A percentile compares a stretch with the other conserved stretches of the same genome.
Evolutionary conservation across 2,329 filamentous ascomycete species (phyloP).

Genomic region (Pseudogymnoascus sp.): DNA sequence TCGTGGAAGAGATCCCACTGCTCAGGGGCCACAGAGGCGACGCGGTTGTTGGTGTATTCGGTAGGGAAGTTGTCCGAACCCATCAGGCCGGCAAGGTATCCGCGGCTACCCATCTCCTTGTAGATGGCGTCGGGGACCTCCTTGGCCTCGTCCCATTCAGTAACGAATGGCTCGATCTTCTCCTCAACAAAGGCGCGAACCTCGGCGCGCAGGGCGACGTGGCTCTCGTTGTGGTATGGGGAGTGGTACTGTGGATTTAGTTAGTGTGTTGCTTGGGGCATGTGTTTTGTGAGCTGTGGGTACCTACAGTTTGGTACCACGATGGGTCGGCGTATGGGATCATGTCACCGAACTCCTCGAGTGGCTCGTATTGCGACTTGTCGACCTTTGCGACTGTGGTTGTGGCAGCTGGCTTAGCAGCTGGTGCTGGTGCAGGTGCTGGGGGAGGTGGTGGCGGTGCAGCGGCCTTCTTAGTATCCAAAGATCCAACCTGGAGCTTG

Average conservation of each 20-base stretch:
- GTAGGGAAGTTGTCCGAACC: conserved; percentile 70
- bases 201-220: conserved; percentile 84
- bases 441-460: conserved; percentile 44
- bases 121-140: conserved; percentile 83
- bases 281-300: conserved; percentile 10
- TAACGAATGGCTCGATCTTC: conserved; percentile 83
- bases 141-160: conserved; percentile 95
- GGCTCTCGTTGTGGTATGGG: conserved; percentile 91
- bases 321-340: conserved; percentile 87
- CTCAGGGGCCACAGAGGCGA: conserved; percentile 73
- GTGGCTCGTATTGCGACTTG: conserved; percentile 56
- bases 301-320: conserved; percentile 89
- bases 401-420: conserved; percentile 47
- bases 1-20: conserved; percentile 99
- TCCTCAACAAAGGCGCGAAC: conserved; percentile 85
- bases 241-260: conserved; percentile 66
- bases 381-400: conserved; percentile 37
- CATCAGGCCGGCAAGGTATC: conserved; percentile 87
- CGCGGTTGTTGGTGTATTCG: conserved; percentile 60
- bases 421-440: conserved; percentile 36
- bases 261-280: not conserved
- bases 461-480: conserved; percentile 72
- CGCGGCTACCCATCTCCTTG: conserved; percentile 88
- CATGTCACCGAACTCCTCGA: conserved; percentile 78
- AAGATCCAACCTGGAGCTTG: conserved; percentile 57